phyloP scores from a whole-genome alignment of 2,329 filamentous ascomycete genomes.

The Didymellaceae sp. region DNA sequence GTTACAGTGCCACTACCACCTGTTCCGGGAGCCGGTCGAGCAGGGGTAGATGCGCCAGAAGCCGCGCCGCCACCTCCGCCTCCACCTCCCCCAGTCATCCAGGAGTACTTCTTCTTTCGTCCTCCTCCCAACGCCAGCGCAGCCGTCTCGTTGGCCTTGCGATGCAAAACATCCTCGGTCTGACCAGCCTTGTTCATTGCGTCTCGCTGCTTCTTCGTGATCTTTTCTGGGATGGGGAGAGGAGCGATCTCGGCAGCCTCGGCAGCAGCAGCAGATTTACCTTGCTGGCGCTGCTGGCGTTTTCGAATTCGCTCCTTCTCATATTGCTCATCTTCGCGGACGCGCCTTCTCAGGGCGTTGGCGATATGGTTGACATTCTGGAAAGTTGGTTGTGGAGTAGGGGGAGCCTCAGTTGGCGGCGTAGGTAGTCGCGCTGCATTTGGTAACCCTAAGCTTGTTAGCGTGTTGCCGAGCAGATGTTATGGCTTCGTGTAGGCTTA shows the following conservation, averaged over 20 bases:
- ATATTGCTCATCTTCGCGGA: constrained; percentile 65
- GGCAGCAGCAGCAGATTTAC: constrained; percentile 33
- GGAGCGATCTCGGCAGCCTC: constrained; percentile 34
- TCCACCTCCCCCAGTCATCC: constrained; percentile 67
- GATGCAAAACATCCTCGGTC: constrained; percentile 78
- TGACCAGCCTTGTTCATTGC: constrained; percentile 75
- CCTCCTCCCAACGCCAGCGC: constrained; percentile 71
- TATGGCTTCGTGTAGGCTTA: constrained; percentile 18
- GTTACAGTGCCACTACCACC: constrained; percentile 36
- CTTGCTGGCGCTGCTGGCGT: constrained; percentile 51
- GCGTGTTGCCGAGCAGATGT: not conserved
- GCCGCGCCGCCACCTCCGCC: constrained; percentile 35
- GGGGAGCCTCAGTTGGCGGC: constrained; percentile 55
- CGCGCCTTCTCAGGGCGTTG: constrained; percentile 49
- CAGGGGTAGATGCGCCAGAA: constrained; percentile 44
- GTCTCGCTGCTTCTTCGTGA: constrained; percentile 88
- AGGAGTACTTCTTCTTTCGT: constrained; percentile 73
- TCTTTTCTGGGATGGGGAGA: constrained; percentile 51
- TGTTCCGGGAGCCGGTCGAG: constrained; percentile 33
- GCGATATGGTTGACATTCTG: constrained; percentile 66
- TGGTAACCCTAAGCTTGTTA: constrained; percentile 36
- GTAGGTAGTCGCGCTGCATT: constrained; percentile 53
- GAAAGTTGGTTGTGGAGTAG: constrained; percentile 57
- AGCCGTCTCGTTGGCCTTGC: constrained; percentile 85
- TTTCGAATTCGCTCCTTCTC: constrained; percentile 69